Base-by-base conservation (phyloP, 23 red algal genomes). In the Gracilaria gracilis region DNA sequence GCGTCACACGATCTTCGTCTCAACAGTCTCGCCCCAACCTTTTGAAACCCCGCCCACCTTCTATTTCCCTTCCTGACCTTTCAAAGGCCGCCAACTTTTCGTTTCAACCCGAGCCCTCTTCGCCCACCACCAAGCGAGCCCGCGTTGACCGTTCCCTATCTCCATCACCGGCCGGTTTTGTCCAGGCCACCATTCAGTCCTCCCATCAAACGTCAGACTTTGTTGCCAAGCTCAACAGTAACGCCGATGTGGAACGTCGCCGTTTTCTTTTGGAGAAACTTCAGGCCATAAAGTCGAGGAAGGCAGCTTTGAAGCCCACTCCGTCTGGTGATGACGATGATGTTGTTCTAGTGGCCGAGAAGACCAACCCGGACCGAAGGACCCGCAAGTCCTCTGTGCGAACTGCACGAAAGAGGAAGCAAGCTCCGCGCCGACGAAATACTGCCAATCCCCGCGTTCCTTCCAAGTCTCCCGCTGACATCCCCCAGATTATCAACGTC, bases 221-320 rank as follows among this genome's bases (percentile, higher is more conserved):
- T 23, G 67, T 87, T 23, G 42, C 84, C 23, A 28, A 67, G 15
- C 14, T 74, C 61, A 74, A 87, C 67, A 34, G 25, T 2, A 38
- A 67, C 21, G 84, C 84, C 15, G 36, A 87, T 24, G 84, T 77
- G 21, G 84, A 87, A 50, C 84, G 84, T 40, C 87, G 87, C 13
- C 67, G 71, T 48, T 51, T 55, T 27, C 58, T 90, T 31, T 37
- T 90, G 37, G 65, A 76, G 33, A 46, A 74, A 20, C 76, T 90
- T 9, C 87, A 71, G 40, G 87, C 53, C 38, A 90, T 90, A 32
- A 57, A 80, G 35, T 57, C 55, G 29, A 79, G 25, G 74, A 90
- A 90, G 57, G 74, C 49, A 4, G 59, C 57, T 0, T 38, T 90
- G 11, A 82, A 82, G 29, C 4, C 54, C 24, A 4, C 33, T 5